Evolutionary conservation across 495 filamentous ascomycete genomes (phyloP).

Genomic region (Hamigera avellanea): DNA sequence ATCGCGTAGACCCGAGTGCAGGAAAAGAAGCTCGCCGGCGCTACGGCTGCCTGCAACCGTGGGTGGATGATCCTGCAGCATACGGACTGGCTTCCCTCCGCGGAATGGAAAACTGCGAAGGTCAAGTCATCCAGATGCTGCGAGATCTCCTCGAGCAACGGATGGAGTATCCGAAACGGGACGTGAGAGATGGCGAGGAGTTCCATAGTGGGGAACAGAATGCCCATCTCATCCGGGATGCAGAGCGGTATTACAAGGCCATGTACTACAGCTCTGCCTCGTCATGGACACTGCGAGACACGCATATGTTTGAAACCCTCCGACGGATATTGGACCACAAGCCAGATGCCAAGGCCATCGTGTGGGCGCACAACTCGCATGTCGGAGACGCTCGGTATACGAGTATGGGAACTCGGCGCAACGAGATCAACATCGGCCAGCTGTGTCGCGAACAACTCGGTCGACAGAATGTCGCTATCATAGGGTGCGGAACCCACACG

Average conservation of each 20-base stretch:
- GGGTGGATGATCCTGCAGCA: conserved; percentile 39
- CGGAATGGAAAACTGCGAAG: conserved; percentile 37
- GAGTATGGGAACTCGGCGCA: conserved; percentile 37
- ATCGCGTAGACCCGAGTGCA: conserved; percentile 33
- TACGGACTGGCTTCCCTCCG: conserved; percentile 39
- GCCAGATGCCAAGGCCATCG: conserved; percentile 35
- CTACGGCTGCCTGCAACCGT: conserved; percentile 38
- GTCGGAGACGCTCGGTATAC: conserved; percentile 47
- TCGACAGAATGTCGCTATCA: conserved; percentile 32
- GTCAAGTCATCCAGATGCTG: conserved; percentile 35
- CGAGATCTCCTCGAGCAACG: conserved; percentile 30
- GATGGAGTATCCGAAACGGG: conserved; percentile 27
- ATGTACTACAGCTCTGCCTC: conserved; percentile 47
- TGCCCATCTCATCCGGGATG: conserved; percentile 41
- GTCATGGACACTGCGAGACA: conserved; percentile 47
- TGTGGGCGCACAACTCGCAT: conserved; percentile 53
- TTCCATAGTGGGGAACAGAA: conserved; percentile 45
- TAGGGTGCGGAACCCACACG: conserved; percentile 41
- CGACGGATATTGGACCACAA: conserved; percentile 32
- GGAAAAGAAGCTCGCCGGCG: conserved; percentile 30
- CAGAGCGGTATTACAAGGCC: conserved; percentile 45
- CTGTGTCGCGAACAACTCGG: conserved; percentile 40
- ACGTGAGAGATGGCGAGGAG: conserved; percentile 31
- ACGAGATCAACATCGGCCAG: conserved; percentile 46
- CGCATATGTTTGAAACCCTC: conserved; percentile 48